These are phyloP conservation scores for Coniochaeta sp. DNA, from an alignment of 2,329 filamentous ascomycete genomes.

Conservation along the genomic window DNA sequence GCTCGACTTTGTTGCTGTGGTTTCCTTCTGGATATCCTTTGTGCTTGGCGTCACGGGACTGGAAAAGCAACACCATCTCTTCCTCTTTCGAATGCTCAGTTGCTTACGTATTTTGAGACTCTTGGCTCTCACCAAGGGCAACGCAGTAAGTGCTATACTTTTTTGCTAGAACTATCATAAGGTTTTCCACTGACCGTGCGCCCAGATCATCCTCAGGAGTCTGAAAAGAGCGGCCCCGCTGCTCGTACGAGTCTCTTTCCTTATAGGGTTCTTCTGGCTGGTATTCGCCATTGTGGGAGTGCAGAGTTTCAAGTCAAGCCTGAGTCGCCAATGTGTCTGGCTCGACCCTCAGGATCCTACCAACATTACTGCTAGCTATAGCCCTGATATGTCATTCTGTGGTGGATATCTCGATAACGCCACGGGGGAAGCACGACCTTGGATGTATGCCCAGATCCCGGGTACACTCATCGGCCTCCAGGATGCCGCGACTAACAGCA, in stretches of 20 bases:
- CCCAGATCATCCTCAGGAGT: conserved; percentile 82
- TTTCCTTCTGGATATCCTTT: conserved; percentile 94
- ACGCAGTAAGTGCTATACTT: conserved; percentile 55
- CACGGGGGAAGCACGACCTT: conserved; percentile 55
- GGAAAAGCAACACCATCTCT: conserved; percentile 65
- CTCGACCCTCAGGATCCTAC: conserved; percentile 54
- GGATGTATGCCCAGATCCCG: conserved; percentile 44
- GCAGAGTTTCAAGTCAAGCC: conserved; percentile 86
- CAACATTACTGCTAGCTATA: conserved; percentile 49
- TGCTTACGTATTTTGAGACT: conserved; percentile 88
- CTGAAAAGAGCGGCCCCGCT: conserved; percentile 91
- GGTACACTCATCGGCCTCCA: conserved; percentile 37
- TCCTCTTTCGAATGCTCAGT: conserved; percentile 93
- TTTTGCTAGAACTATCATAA: not conserved
- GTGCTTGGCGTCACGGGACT: conserved; percentile 61
- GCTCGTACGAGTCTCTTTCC: conserved; percentile 84
- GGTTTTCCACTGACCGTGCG: conserved; percentile 3
- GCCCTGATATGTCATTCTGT: conserved; percentile 68
- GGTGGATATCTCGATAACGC: conserved; percentile 67
- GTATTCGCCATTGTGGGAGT: conserved; percentile 95
- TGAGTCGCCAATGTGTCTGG: conserved; percentile 74
- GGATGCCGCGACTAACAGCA: conserved; percentile 48
- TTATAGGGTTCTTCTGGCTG: conserved; percentile 96
- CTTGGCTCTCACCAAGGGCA: conserved; percentile 88
- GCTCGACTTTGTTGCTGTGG: conserved; percentile 86